phyloP scores from a whole-genome alignment of 225 moss, liverwort and hornwort genomes.

The Polytrichum commune region DNA sequence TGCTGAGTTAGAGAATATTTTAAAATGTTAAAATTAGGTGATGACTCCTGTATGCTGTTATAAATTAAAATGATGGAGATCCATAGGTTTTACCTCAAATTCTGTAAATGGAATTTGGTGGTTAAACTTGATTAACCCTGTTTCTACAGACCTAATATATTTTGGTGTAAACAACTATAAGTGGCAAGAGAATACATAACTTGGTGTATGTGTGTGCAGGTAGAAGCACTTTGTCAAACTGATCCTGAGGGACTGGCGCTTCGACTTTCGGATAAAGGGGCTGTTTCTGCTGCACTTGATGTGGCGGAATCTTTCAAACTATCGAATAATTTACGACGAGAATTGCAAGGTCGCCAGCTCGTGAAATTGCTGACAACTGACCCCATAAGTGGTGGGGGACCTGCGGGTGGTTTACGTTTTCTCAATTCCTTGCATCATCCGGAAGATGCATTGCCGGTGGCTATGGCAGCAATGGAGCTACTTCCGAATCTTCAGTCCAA shows the following conservation, averaged over 20 bases:
- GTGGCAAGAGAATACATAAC: too few species aligned
- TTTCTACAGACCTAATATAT: too few species aligned
- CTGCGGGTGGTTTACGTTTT: slow-evolving; percentile 88
- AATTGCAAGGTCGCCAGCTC: slow-evolving; percentile 94
- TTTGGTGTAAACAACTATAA: too few species aligned
- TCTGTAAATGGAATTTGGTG: too few species aligned
- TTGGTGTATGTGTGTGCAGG: slow-evolving; percentile 38
- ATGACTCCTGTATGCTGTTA: too few species aligned
- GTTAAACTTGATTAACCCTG: too few species aligned
- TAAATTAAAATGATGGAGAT: too few species aligned
- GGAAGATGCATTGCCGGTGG: slow-evolving; percentile 94
- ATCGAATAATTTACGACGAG: slow-evolving; percentile 72
- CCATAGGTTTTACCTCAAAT: too few species aligned
- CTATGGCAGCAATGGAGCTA: slow-evolving; percentile 98
- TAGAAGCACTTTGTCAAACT: slow-evolving; percentile 80
- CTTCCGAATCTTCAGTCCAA: slow-evolving; percentile 92
- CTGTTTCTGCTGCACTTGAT: slow-evolving; percentile 90
- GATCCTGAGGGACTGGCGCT: slow-evolving; percentile 98
- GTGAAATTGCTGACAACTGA: slow-evolving; percentile 94
- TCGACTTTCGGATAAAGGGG: slow-evolving; percentile 85
- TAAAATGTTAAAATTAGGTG: too few species aligned
- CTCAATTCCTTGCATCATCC: slow-evolving; percentile 76
- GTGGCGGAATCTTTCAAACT: slow-evolving; percentile 93
- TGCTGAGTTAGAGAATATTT: too few species aligned
- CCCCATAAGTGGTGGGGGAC: slow-evolving; percentile 94